Conservation (phyloP, 1,284 basidiomycete species). For the Bondarzewia mesenterica region DNA sequence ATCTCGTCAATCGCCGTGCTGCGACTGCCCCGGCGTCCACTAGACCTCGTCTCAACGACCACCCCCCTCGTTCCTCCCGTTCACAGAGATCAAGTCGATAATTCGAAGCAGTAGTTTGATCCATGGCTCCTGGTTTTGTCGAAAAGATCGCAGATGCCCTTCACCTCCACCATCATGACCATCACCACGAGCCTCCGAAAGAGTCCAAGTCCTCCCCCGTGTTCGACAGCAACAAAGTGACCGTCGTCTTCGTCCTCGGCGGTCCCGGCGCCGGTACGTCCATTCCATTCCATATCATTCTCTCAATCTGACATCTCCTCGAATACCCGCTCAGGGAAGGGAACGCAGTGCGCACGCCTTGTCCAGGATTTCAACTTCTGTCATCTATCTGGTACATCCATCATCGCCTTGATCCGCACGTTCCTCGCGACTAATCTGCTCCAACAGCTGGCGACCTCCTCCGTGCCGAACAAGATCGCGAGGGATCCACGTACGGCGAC, state of each 20-base stretch:
- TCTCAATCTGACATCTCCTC: constrained; percentile 2
- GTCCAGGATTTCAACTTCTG: constrained; percentile 89
- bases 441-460: constrained; percentile 88
- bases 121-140: constrained; percentile 34
- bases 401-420: background rate
- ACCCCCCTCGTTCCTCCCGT: constrained; percentile 59
- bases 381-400: constrained; percentile 84
- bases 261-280: constrained; percentile 87
- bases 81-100: constrained; percentile 27
- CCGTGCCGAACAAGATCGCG: constrained; percentile 86
- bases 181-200: constrained; percentile 12
- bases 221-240: constrained; percentile 74
- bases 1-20: constrained; percentile 48
- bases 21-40: constrained; percentile 49
- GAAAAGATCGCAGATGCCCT: constrained; percentile 44
- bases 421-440: constrained; percentile 2
- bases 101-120: constrained; percentile 7
- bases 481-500: constrained; percentile 79
- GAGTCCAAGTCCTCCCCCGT: constrained; percentile 31
- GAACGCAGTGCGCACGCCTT: constrained; percentile 87
- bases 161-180: constrained; percentile 20
- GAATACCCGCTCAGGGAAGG: constrained; percentile 69
- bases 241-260: constrained; percentile 93
- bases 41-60: constrained; percentile 54
- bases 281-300: too few species aligned